Base-by-base conservation (phyloP, 176 grass and related monocot species). In the Rhipidocladum racemiflorum region DNA sequence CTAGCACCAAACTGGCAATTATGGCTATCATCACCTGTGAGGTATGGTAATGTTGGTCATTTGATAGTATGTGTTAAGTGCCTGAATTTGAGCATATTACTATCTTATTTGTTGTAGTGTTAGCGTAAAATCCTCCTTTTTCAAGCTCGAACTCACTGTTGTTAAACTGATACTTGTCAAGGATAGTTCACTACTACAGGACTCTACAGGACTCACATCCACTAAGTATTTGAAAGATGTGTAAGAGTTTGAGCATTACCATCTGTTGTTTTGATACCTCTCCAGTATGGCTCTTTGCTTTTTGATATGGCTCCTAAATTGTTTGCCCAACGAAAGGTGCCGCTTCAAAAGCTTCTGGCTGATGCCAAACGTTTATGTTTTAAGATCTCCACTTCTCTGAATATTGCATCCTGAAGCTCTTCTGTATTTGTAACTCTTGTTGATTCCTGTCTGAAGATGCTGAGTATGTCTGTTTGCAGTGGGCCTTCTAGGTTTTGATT, bases 21-120 rank as follows among this genome's bases (percentile, higher is more conserved):
- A 68, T 95, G 96, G 96, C 79, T 95, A 43, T 99, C 95, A 75
- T 95, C 96, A 50, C 96, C 92, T 69, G 87, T 95, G 77, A 99
- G 92, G 96, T 99, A 95, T 42, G 28, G 46, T 27, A 13, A 40
- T 28, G 13, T 54, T 85, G 5, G 34, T 57, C 5, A 8, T 27
- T 56, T 87, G 17, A 49, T 48, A 69, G 4, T 72, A 59, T 55
- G 36, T 73, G 32, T 76, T 49, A 36, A 7, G 20, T 62, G 66
- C 65, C 12, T 21, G 51, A 43, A 21, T 74, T 72, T 81, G 5
- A 72, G 7, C 40, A 24, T 72, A 18, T 44, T 61, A 24, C 68
- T 21, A 70, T 32, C 50, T 32, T 81, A 60, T 34, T 77, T 27
- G 24, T 46, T 39, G 46, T 42, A 23, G 9, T 35, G 13, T 36